Base-by-base conservation (phyloP, 345 rosid genomes). In the Cardamine chenopodiifolia region DNA sequence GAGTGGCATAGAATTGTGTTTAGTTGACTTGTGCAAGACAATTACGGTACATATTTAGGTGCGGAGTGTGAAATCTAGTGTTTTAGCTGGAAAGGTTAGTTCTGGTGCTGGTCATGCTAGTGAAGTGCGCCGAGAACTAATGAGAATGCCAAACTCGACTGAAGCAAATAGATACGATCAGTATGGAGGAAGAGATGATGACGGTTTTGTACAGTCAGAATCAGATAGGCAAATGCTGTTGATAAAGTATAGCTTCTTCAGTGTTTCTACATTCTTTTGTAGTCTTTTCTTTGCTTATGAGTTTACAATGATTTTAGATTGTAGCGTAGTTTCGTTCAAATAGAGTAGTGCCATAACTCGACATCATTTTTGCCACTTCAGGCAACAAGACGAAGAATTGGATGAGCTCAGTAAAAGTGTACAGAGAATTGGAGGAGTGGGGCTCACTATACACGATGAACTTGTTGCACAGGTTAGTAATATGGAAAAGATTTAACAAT, bases 371-470 rank as follows among this genome's bases (percentile, higher is more conserved):
- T 15, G n/a, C 62, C 47, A 40, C 29, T 66, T 72, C 67, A 95
- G 99, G 89, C 92, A 87, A 81, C 99, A 95, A 70, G 98, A 95
- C 49, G 96, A 95, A 73, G 99, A 95, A 81, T 79, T 95, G 85
- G 99, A 95, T 74, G 96, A 90, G 78, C 91, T 95, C 12, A 95
- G 99, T 79, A 86, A 82, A 23, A 95, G 97, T 59, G 97, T 95
- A 76, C 84, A 86, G 85, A 86, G 97, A 75, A 88, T 92, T 58
- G 99, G 99, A 40, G 92, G 92, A 59, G 96, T 95, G 70, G 98
- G 99, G 58, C 94, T 92, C 55, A 95, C 98, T 53, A 96, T 96
- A 81, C 98, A 88, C 10, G 99, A 95, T n/a, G 99, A 95, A 70
- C 98, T 95, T 42, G 78, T 80, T 75, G 86, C 94, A 52, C 99